Percentiles rank a stretch among this genome's conserved stretches.
phyloP scores from a whole-genome alignment of 371 early-diverging fungal species.

The Chytridium lagenaria region DNA sequence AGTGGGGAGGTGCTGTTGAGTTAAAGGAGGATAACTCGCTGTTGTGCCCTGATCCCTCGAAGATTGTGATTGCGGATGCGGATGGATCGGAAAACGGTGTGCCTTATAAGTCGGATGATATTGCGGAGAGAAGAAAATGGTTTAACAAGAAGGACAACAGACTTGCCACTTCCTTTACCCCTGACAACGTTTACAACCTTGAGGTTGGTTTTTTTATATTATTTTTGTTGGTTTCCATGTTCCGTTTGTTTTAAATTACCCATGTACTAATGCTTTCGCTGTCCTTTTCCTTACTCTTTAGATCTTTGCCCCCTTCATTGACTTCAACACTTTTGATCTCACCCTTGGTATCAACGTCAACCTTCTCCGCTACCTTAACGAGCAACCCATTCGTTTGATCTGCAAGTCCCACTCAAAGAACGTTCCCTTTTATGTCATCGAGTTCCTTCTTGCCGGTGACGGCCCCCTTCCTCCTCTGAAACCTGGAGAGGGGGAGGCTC shows the following conservation, averaged over 20 bases:
- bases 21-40: conserved; percentile 43
- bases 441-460: conserved; percentile 50
- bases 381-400: conserved; percentile 68
- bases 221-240: not conserved
- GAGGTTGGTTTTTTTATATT: conserved; percentile 49
- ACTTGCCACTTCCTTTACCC: conserved; percentile 58
- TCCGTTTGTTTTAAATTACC: not conserved
- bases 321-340: conserved; percentile 77
- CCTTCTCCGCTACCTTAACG: conserved; percentile 65
- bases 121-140: conserved; percentile 61
- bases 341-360: conserved; percentile 63
- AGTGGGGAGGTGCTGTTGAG: conserved; percentile 47
- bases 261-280: no score
- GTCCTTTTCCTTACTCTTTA: conserved; percentile 16
- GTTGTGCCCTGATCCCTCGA: conserved; percentile 37
- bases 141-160: conserved; percentile 66
- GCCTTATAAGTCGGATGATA: conserved; percentile 38
- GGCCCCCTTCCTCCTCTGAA: conserved; percentile 22
- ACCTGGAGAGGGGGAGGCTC: conserved; percentile 18
- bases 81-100: conserved; percentile 14
- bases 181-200: conserved; percentile 67
- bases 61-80: conserved; percentile 19
- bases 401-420: conserved; percentile 51
- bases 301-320: conserved; percentile 41
- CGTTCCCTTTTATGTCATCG: conserved; percentile 53